phyloP scores from a whole-genome alignment of 306 rosid species.

The Vicia villosa region DNA sequence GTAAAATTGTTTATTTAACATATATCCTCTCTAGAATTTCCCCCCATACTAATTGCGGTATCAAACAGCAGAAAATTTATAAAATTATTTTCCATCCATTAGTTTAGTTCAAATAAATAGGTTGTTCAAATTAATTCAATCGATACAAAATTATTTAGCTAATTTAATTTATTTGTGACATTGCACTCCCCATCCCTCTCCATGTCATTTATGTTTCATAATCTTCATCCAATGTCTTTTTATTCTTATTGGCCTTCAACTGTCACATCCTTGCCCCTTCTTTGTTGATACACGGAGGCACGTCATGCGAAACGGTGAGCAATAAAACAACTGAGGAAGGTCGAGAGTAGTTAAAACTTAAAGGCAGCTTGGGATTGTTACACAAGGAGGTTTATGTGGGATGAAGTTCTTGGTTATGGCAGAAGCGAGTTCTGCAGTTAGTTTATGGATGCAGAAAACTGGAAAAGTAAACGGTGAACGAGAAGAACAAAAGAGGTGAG shows the following conservation, averaged over 20 bases:
- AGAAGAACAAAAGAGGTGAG: neutral
- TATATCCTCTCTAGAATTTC: neutral
- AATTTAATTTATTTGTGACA: neutral
- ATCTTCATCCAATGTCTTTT: neutral
- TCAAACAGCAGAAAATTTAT: conserved; percentile 23
- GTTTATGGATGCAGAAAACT: neutral
- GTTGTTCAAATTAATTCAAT: neutral
- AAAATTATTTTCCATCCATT: conserved; percentile 16
- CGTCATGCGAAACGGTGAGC: neutral
- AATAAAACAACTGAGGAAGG: neutral
- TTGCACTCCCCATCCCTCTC: neutral
- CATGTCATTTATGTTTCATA: neutral
- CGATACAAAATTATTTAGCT: neutral
- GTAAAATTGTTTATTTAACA: neutral
- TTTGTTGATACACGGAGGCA: neutral
- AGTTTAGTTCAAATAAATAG: neutral
- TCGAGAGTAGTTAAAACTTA: neutral
- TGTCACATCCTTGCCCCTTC: neutral
- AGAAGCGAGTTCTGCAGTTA: neutral
- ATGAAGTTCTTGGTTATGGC: neutral
- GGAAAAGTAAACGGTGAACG: neutral
- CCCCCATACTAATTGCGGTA: neutral
- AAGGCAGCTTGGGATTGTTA: neutral
- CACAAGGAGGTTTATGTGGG: neutral
- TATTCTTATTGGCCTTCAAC: neutral